Conservation (phyloP, 371 early-diverging fungal genomes). For the Phascolomyces articulosus region DNA sequence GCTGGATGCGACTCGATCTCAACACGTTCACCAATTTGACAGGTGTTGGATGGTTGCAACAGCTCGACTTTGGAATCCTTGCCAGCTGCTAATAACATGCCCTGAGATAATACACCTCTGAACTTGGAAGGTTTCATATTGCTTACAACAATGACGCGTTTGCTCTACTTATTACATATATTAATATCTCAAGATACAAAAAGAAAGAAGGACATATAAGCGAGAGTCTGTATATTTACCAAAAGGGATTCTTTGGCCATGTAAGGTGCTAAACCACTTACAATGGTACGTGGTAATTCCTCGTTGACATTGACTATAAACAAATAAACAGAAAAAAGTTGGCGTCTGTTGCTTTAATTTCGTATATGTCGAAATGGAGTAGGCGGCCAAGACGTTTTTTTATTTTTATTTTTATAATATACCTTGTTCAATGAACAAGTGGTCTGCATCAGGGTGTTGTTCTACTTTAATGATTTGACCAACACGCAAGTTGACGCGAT, state of each 20-base stretch:
- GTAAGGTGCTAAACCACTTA: conserved; percentile 74
- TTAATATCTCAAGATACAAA: too few species aligned
- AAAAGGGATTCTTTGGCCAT: conserved; percentile 54
- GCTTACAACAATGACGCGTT: conserved; percentile 55
- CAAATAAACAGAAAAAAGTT: background rate
- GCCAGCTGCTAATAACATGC: conserved; percentile 61
- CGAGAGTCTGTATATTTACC: too few species aligned
- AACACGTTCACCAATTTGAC: conserved; percentile 52
- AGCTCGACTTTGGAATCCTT: conserved; percentile 42
- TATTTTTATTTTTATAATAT: background rate
- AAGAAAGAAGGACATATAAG: too few species aligned
- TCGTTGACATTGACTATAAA: conserved; percentile 68
- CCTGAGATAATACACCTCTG: conserved; percentile 60
- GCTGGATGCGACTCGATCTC: conserved; percentile 16
- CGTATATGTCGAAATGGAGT: background rate
- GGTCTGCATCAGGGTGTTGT: conserved; percentile 72
- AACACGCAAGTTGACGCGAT: conserved; percentile 74
- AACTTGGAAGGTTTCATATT: conserved; percentile 67
- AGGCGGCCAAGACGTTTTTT: background rate
- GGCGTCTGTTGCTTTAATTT: too few species aligned
- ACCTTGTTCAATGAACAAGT: conserved; percentile 79
- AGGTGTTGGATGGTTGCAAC: conserved; percentile 44
- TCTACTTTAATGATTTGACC: conserved; percentile 71
- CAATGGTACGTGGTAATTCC: conserved; percentile 68
- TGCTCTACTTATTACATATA: conserved; percentile 22